A percentile compares a stretch with the other conserved stretches of the same genome.
Conservation (phyloP, 1,284 basidiomycete species). For the Puccinia polysora region DNA sequence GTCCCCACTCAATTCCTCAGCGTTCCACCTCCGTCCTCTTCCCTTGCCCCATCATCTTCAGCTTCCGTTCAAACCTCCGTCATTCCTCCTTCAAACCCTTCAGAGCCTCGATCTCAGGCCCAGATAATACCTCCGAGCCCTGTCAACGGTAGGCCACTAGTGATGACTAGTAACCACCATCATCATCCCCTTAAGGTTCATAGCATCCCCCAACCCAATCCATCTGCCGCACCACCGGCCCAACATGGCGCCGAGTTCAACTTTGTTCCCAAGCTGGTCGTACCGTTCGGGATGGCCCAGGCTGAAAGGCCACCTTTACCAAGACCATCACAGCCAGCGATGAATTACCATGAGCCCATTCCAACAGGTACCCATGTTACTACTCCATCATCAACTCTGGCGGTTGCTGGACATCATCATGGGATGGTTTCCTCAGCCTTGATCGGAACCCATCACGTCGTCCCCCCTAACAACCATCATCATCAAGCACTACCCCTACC, state of each 20-base stretch:
- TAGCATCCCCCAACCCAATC: background rate
- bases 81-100: no score
- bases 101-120: no score
- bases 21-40: background rate
- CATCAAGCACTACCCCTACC: background rate
- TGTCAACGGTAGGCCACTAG: background rate
- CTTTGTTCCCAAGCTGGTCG: conserved; percentile 16
- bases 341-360: background rate
- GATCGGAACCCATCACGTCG: background rate
- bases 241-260: conserved; percentile 28
- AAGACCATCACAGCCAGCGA: background rate
- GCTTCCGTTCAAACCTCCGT: no score
- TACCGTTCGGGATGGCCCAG: background rate
- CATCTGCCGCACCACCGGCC: no score
- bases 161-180: no score
- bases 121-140: no score
- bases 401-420: background rate
- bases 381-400: background rate
- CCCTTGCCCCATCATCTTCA: background rate
- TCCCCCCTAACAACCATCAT: background rate
- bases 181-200: background rate
- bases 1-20: background rate
- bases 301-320: background rate
- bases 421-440: background rate
- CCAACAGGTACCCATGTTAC: background rate